Base-by-base conservation (phyloP, 345 rosid species). In the Noccaea bulbosa region DNA sequence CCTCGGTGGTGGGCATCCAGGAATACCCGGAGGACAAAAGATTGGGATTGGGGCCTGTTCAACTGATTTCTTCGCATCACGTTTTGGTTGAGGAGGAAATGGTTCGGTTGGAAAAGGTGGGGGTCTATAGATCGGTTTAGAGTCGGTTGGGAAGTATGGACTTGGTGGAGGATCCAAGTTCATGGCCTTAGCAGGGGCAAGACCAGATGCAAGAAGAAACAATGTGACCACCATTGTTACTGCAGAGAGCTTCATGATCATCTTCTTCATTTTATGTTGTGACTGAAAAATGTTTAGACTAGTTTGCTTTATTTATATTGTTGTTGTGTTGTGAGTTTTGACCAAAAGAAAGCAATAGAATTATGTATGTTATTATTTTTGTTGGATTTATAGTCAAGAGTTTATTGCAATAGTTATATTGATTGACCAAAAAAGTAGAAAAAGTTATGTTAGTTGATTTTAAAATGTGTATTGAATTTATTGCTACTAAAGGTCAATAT, bases 231-330 rank as follows among this genome's bases (percentile, higher is more conserved):
- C 24, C 24, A 12, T 44, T 55, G 14, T 41, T 44, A 55, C n/a
- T 8, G 24, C 27, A 12, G 15, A 54, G 8, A 67, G 22, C 63
- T 54, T 55, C 11, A 67, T 69, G 12, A 45, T 69, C 30, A 45
- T 69, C 30, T 57, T 41, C 2, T n/a, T 57, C 48, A 57, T 55
- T 55, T 43, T 68, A 9, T 5, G 17, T 55, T 45, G 34, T 68
- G 45, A 34, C 41, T n/a, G n/a, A n/a, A n/a, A n/a, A n/a, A n/a
- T n/a, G 54, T 12, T 20, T 43, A 43, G 3, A 24, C 27, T 16
- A 7, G 1, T 56, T 54, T 32, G 33, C 20, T 33, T 33, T 67
- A 55, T 67, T 55, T 67, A 54, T 67, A 66, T 51, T 27, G 30
- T 39, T 39, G 27, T 33, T 33, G 35, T 33, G 6, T 33, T 50